Conservation (phyloP, 192 early-diverging fungal species). For the Thoreauomyces humboldtii region DNA sequence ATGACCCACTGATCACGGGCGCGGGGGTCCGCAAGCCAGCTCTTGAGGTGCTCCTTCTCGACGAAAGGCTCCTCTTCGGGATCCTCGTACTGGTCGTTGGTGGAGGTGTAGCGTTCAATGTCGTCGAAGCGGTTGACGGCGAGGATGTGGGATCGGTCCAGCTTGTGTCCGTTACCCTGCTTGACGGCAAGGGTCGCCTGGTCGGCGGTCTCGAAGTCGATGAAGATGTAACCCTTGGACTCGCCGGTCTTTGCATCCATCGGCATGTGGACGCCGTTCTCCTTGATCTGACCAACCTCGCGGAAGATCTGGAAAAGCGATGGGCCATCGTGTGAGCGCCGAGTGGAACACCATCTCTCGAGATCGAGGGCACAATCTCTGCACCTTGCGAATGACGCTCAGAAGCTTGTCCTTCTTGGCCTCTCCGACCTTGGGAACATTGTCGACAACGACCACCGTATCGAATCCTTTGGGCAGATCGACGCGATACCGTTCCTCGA, state of each 20-base stretch:
- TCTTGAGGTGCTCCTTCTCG: slow-evolving; percentile 83
- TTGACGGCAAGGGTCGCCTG: slow-evolving; percentile 78
- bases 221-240: slow-evolving; percentile 89
- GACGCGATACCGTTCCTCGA: slow-evolving; percentile 73
- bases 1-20: slow-evolving; percentile 91
- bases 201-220: slow-evolving; percentile 87
- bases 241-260: slow-evolving; percentile 67
- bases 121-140: slow-evolving; percentile 89
- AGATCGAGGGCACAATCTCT: too few species aligned
- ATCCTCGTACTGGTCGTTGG: slow-evolving; percentile 72
- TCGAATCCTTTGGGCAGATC: slow-evolving; percentile 75
- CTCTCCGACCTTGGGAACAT: slow-evolving; percentile 82
- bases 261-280: slow-evolving; percentile 86
- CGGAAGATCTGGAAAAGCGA: too few species aligned
- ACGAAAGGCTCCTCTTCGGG: slow-evolving; percentile 65
- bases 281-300: slow-evolving; percentile 74
- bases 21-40: slow-evolving; percentile 81
- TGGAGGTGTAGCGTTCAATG: slow-evolving; percentile 75
- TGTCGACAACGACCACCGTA: slow-evolving; percentile 87
- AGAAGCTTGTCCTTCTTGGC: slow-evolving; percentile 84
- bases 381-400: slow-evolving; percentile 62
- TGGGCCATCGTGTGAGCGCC: too few species aligned
- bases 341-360: too few species aligned
- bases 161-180: slow-evolving; percentile 68
- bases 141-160: slow-evolving; percentile 81